Conservation (phyloP, 352 stramenopile genomes). For the Phytophthora vignae region DNA sequence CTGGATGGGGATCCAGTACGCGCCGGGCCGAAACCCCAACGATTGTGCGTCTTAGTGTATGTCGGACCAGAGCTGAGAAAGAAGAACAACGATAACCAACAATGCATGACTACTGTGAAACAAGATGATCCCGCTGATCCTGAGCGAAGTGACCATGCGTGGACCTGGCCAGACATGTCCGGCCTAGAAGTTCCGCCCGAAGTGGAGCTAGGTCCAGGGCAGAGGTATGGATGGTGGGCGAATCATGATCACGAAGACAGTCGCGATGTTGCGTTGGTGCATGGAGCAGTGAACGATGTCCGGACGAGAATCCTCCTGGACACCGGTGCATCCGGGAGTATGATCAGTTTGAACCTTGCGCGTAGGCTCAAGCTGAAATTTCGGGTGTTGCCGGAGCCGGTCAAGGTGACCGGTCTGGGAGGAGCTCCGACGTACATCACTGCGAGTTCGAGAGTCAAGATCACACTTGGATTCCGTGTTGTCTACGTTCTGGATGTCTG, state of each 20-base stretch:
- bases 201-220: background rate
- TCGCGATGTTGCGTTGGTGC: background rate
- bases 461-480: background rate
- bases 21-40: slow-evolving; percentile 13
- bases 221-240: background rate
- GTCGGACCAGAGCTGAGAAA: slow-evolving; percentile 11
- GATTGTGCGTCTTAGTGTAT: slow-evolving; percentile 26
- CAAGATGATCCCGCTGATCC: slow-evolving; percentile 7
- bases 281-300: slow-evolving; percentile 1
- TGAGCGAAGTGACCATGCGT: background rate
- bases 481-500: slow-evolving; percentile 16
- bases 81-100: slow-evolving; percentile 10
- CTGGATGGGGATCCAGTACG: slow-evolving; percentile 21
- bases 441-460: background rate
- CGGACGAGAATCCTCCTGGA: background rate
- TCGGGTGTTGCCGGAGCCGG: background rate
- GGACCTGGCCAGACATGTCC: background rate
- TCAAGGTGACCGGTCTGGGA: slow-evolving; percentile 2
- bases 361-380: slow-evolving; percentile 8
- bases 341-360: slow-evolving; percentile 6
- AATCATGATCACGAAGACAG: background rate
- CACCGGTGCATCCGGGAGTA: background rate
- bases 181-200: background rate
- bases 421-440: too few relatives aligned
- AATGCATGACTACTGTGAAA: slow-evolving; percentile 4